Percentiles rank a stretch among this genome's conserved stretches.
Evolutionary conservation across 2,329 filamentous ascomycete species (phyloP).

Genomic region (Grosmannia huntii): DNA sequence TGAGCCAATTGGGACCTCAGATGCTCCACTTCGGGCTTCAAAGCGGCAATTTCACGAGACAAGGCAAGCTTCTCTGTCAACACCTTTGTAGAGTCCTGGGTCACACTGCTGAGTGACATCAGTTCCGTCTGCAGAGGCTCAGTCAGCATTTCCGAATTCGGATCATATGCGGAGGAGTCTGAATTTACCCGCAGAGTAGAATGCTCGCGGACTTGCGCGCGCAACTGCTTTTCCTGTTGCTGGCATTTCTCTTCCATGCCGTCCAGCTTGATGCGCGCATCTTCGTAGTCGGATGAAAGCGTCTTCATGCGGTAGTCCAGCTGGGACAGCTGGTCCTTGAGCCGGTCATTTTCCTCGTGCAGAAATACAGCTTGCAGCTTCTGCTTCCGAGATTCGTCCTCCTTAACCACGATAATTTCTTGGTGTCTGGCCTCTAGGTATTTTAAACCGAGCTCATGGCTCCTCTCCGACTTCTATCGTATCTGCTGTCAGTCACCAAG

Average conservation of each 20-base stretch:
- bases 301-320: conserved; percentile 46
- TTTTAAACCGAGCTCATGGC: conserved; percentile 52
- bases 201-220: conserved; percentile 35
- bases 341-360: conserved; percentile 58
- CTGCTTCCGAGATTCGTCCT: conserved; percentile 61
- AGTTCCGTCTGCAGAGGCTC: conserved; percentile 49
- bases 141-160: background rate
- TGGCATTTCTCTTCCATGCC: conserved; percentile 27
- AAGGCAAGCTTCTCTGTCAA: conserved; percentile 46
- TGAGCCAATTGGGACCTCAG: conserved; percentile 39
- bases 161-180: too few relatives aligned
- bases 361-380: conserved; percentile 57
- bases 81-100: conserved; percentile 57
- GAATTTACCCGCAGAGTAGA: conserved; percentile 31
- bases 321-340: conserved; percentile 49
- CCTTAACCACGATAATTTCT: conserved; percentile 55
- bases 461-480: conserved; percentile 28
- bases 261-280: conserved; percentile 29
- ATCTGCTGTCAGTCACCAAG: background rate
- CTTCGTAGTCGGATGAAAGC: conserved; percentile 26
- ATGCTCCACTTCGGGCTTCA: conserved; percentile 45
- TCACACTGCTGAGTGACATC: conserved; percentile 51
- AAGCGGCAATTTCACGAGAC: conserved; percentile 34
- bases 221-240: conserved; percentile 33
- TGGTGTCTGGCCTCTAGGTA: conserved; percentile 54